Base-by-base conservation (phyloP, 371 early-diverging fungal species). In the Mortierella sp. region DNA sequence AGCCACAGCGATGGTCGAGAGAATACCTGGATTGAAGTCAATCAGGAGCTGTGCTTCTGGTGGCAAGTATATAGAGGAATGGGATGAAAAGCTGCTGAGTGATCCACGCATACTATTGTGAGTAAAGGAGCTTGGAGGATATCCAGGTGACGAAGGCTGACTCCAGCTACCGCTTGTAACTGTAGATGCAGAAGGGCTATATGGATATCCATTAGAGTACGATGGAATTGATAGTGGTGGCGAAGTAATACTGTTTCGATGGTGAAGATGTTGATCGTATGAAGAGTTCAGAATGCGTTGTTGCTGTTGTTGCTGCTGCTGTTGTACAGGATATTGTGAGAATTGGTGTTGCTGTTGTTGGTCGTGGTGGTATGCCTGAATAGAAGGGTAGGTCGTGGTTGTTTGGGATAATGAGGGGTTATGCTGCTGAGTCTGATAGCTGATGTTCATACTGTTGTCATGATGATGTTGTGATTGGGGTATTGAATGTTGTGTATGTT, bases 1-100 rank as follows among this genome's bases (percentile, higher is more conserved):
- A 12, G 81, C 75, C 26, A 81, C 81, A 5, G 81, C 75, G 14
- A 81, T 81, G 18, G 81, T 81, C 6, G 81, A 81, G 30, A 81
- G 70, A n/a, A 81, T 62, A 12, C 76, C 70, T n/a, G 81, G 76
- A 47, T 75, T 72, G 43, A 81, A 81, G 40, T 75, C 81, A 12
- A 81, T 32, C 20, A 81, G 66, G 2, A 62, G 81, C 28, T 73
- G 73, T 0, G 70, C 81, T n/a, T 65, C 66, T 28, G 24, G 62
- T 2, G 81, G 72, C 35, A 76, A 32, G 39, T 40, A 40, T 5
- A 47, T 57, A 24, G 66, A 12, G 16, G 28, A 5, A 32, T 24
- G 24, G 45, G 45, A 61, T 20, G 45, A 2, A 12, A n/a, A 18
- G n/a, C 64, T 66, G 43, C 59, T 66, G 45, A 72, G 52, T 24